Evolutionary conservation across 805 yeast genomes (phyloP), one percentile per base, ranked within the genome.

Genomic region (Metschnikowia drakensbergensis): DNA sequence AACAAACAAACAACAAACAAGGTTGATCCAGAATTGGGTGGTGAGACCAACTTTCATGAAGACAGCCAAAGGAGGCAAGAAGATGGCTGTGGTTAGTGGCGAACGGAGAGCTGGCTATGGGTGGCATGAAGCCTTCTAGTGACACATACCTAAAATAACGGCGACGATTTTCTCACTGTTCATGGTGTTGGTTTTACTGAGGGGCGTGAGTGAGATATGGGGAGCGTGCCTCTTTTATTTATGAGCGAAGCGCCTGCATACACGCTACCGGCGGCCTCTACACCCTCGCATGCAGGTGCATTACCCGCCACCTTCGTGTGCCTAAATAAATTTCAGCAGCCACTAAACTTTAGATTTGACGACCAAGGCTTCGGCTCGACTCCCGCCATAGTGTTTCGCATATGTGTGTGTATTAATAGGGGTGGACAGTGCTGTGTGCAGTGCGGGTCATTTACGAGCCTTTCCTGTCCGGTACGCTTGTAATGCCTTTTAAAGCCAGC

Each of bases 11-110:
- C 86, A 81, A 58, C 82, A 75, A 51, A 83, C 65, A 56, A 83
- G 62, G 74, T 84, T 85, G 63, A 86, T 76, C 66, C 84, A 69
- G 61, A 85, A 79, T 45, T 77, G 86, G 45, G 75, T 71, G 55
- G 86, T 81, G 56, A 80, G 74, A 53, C 92, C 94, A 58, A 75
- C 77, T 54, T 75, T 79, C 76, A 85, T 67, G 67, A 81, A 84
- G 54, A 86, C 94, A 32, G 91, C 87, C 58, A 86, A 75, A 45
- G 91, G 91, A 44, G 94, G 94, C 56, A 86, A 66, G 53, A 86
- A 66, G 44, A 86, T 41, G 46, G 91, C 86, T 74, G 52, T 22
- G 6, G 32, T 11, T 31, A n/a, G 60, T 60, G 58, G 58, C 61
- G 57, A 45, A 7, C 38, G 8, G 11, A 11, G 29, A 37, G 6